Base-by-base conservation (phyloP, 2,329 filamentous ascomycete genomes). In the Graphilbum ipis-grandicollis region DNA sequence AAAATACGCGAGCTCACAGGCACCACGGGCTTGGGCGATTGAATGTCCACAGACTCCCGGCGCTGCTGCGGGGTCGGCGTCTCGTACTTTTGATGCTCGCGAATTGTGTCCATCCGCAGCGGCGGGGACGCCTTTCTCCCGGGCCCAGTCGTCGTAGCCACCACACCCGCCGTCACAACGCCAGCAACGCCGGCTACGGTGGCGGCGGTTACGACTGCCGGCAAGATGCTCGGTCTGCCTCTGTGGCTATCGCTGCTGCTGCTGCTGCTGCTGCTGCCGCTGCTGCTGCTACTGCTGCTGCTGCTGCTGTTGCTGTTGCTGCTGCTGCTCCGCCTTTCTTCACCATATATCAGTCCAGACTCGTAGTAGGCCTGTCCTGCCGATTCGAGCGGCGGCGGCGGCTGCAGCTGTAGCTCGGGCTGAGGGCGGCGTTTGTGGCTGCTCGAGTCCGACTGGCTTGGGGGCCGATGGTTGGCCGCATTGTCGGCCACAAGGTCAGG, bases 1-100 rank as follows among this genome's bases (percentile, higher is more conserved):
- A 83, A 81, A 1, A 86, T 66, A 15, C 70, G 69, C 42, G 70
- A 68, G 28, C 76, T 75, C 3, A 92, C 73, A 0, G 81, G 82
- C 3, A 69, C 65, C 40, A 82, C 68, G 2, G 86, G 86, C 46
- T 85, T 78, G 3, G 86, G 86, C 47, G 93, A 83, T 52, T 90
- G 79, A n/a, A 94, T 63, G 10, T 76, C 74, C n/a, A n/a, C n/a
- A n/a, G n/a, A n/a, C n/a, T n/a, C n/a, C n/a, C n/a, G n/a, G n/a
- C n/a, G n/a, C n/a, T n/a, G n/a, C n/a, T n/a, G n/a, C 23, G n/a
- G 18, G 7, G 4, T 8, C 31, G 31, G n/a, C 31, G 5, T 5
- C 31, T 33, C 8, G 12, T 6, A 31, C 8, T 9, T 9, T 10
- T 14, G 3, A 18, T 19, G 8, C 17, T 14, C 31, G 7, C 17